Base-by-base conservation (phyloP, 345 rosid genomes). In the Carallia pectinifolia region DNA sequence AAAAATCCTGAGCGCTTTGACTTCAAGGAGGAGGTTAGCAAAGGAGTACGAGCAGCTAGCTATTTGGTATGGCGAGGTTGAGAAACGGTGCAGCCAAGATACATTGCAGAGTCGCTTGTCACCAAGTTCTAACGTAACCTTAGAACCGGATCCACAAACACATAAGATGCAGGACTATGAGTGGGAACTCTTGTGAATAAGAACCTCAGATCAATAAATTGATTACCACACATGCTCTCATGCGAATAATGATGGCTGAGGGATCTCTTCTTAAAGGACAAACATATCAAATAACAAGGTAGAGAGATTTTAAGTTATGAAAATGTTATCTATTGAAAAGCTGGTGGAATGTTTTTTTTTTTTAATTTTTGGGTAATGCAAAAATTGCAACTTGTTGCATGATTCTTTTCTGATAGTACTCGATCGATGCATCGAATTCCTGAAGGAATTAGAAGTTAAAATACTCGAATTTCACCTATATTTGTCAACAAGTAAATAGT, bases 21-120 rank as follows among this genome's bases (percentile, higher is more conserved):
- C 81, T 66, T 70, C 90, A 0, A 88, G 80, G 70, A 84, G 67
- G 81, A 84, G 83, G 82, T 48, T 83, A 63, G 80, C 74, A 53
- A 86, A 89, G 84, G 98, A 90, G 69, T 93, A 93, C 40, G 89
- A 88, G 77, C 92, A 79, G 74, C 89, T 93, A 47, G 84, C 89
- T 36, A 85, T 93, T 74, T 86, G 84, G 95, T 86, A 82, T 23
- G 96, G 92, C 53, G 93, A 93, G 65, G 76, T 80, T 30, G 82
- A 83, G 47, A 79, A 77, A 71, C 85, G 73, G 48, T 67, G 67
- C 40, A 68, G 66, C 77, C 73, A 78, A 19, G 80, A 23, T 23
- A 23, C 23, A 23, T 23, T 23, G 23, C 23, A 34, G 76, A 77
- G 34, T 47, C 30, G 39, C 58, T 16, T 53, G 60, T 71, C 81